A percentile compares a stretch with the other conserved stretches of the same genome.
Evolutionary conservation across 306 rosid species (phyloP).

Genomic region (Trichosanthes cucumerina): DNA sequence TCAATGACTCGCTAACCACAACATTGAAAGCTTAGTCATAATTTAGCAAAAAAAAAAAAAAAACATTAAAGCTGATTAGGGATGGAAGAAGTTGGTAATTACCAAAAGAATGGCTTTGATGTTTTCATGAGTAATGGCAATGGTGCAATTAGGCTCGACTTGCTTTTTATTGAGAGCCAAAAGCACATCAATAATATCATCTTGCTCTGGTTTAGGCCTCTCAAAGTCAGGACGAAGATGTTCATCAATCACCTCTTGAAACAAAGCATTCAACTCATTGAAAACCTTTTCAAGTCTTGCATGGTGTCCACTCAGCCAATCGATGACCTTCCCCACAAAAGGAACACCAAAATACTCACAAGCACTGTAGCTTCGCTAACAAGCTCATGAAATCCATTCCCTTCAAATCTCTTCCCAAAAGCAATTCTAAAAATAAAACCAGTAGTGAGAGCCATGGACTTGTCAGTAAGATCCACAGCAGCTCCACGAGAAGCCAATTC

Average conservation of each 20-base stretch:
- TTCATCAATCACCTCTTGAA: constrained; percentile 27
- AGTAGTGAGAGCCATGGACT: constrained; percentile 20
- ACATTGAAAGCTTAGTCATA: too few relatives aligned
- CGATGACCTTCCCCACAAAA: constrained; percentile 36
- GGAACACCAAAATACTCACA: constrained; percentile 24
- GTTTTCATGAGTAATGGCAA: constrained; percentile 5
- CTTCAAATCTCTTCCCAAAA: constrained; percentile 27
- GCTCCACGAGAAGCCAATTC: neutral
- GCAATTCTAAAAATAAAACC: constrained; percentile 28
- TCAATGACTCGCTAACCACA: too few relatives aligned
- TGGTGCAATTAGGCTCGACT: neutral
- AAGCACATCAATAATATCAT: constrained; percentile 21
- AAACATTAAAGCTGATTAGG: neutral
- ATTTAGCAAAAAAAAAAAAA: too few relatives aligned
- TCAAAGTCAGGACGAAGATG: constrained; percentile 8
- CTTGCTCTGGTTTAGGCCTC: constrained; percentile 12
- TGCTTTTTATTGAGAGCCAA: constrained; percentile 9
- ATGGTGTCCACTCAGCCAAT: constrained; percentile 21
- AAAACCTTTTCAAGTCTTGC: constrained; percentile 19
- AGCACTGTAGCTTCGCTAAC: constrained; percentile 26
- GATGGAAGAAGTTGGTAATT: neutral
- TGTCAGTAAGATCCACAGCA: constrained; percentile 17
- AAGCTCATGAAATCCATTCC: constrained; percentile 22
- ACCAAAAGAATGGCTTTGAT: constrained; percentile 35
- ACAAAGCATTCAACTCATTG: constrained; percentile 27